These are phyloP conservation scores for Furcasterigmium furcatum DNA, from an alignment of 2,329 filamentous ascomycete genomes.

Conservation along the genomic window DNA sequence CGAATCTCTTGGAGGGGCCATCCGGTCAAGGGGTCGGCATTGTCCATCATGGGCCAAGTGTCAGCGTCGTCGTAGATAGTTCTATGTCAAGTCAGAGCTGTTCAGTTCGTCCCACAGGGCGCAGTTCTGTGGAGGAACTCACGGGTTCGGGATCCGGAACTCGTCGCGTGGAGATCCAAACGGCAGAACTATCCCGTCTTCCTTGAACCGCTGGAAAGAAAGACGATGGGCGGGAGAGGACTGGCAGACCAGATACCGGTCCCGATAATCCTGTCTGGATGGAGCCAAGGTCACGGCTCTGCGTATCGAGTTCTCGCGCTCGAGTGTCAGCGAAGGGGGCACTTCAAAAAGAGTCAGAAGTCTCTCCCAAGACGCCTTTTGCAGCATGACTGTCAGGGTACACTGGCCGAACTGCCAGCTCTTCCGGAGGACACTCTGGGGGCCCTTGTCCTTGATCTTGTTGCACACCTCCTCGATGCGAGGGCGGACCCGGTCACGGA, in stretches of 20 bases:
- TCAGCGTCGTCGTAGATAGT: conserved; percentile 3
- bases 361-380: conserved; percentile 7
- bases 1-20: conserved; percentile 27
- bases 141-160: conserved; percentile 13
- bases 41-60: conserved; percentile 9
- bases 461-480: conserved; percentile 10
- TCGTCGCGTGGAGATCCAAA: conserved; percentile 7
- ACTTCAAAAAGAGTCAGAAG: conserved; percentile 9
- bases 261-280: conserved; percentile 7
- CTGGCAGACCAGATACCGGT: neutral
- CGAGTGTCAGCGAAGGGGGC: conserved; percentile 3
- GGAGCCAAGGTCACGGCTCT: conserved; percentile 1
- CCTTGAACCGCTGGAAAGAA: conserved; percentile 5
- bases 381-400: conserved; percentile 9
- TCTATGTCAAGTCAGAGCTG: conserved; percentile 1
- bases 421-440: conserved; percentile 5
- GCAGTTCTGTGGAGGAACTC: conserved; percentile 2
- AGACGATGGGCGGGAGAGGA: conserved; percentile 2
- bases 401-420: conserved; percentile 11
- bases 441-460: conserved; percentile 6
- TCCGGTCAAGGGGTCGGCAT: conserved; percentile 15
- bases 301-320: conserved; percentile 4
- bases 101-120: too few relatives aligned
- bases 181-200: conserved; percentile 12
- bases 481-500: conserved; percentile 5